Percentiles rank a stretch among this genome's conserved stretches.
Evolutionary conservation across 75 land plant genomes (phyloP).

Genomic region (Picea sitchensis): DNA sequence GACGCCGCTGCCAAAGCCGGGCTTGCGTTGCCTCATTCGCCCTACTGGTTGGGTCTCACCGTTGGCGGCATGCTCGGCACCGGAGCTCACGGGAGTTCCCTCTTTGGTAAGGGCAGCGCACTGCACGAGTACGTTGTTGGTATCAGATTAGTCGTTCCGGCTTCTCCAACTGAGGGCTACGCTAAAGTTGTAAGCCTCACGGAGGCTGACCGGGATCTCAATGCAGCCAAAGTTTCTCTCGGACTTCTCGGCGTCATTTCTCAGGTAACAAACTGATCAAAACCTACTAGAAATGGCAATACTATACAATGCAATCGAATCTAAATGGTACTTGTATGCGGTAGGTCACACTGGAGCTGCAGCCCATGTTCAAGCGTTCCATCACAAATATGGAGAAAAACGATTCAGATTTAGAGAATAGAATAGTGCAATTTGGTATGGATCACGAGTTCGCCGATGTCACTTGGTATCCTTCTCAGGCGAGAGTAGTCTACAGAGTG

Average conservation of each 20-base stretch:
- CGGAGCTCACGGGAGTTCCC: conserved; percentile 76
- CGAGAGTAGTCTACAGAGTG: conserved; percentile 16
- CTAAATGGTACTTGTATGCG: too few relatives aligned
- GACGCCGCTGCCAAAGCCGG: conserved; percentile 39
- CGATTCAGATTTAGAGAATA: conserved; percentile 23
- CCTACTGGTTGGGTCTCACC: conserved; percentile 78
- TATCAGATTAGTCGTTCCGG: conserved; percentile 48
- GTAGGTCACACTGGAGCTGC: conserved; percentile 25
- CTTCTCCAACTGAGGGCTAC: conserved; percentile 41
- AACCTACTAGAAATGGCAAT: not conserved
- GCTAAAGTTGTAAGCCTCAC: conserved; percentile 34
- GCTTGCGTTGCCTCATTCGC: conserved; percentile 57
- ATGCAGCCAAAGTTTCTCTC: conserved; percentile 64
- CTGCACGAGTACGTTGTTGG: conserved; percentile 63
- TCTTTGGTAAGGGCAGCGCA: conserved; percentile 64
- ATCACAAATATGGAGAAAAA: conserved; percentile 10
- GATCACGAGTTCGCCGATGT: conserved; percentile 28
- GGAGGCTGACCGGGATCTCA: conserved; percentile 21
- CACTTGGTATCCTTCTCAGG: conserved; percentile 35
- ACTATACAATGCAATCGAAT: too few relatives aligned
- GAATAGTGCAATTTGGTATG: conserved; percentile 11
- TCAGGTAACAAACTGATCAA: conserved; percentile 27
- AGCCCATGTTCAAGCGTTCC: conserved; percentile 45
- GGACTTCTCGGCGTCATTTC: conserved; percentile 80
- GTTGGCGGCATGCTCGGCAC: conserved; percentile 58